Evolutionary conservation across 345 rosid species (phyloP), one percentile per base, ranked within the genome.

Genomic region (Lepidium didymum): DNA sequence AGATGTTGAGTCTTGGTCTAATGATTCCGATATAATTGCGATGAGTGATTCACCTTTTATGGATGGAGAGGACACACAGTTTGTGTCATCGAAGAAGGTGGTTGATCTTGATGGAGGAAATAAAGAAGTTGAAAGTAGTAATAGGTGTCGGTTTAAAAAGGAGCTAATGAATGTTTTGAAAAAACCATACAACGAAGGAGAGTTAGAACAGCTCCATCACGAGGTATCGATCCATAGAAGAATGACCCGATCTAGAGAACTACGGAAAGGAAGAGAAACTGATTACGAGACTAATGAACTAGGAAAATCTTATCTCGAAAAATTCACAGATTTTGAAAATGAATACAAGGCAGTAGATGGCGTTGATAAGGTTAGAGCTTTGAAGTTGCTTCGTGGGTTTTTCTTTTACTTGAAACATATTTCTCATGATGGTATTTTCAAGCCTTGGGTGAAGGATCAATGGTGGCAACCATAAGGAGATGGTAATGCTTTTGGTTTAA

Each of bases 401-500:
- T 73, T 73, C 77, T 67, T 73, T 35, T 73, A 66, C 72, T 58
- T 73, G 36, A 23, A 66, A 23, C 42, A 73, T 51, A 34, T 73
- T 33, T 38, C 62, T 59, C 67, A 42, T 18, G 56, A 52, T 23
- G 77, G 72, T 66, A 55, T 56, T 66, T 73, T 66, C 60, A 50
- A 51, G 67, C 77, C 72, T 66, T 73, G 72, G 54, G 53, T 10
- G 19, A 14, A 16, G 21, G 44, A 23, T 25, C 40, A 52, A 14
- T 14, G 62, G 14, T 70, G 33, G 55, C 33, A 62, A 61, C 45
- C 75, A 3, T 41, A 52, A 2, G 38, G 15, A 42, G 62, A 42
- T 50, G 46, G 47, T 52, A 4, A 42, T 62, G 41, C 29, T 70
- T 47, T 61, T 69, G 18, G 34, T 62, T 27, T 35, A 12, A 43